Conservation (phyloP, 78 protist species). For the Dictyostelium discoideum region DNA sequence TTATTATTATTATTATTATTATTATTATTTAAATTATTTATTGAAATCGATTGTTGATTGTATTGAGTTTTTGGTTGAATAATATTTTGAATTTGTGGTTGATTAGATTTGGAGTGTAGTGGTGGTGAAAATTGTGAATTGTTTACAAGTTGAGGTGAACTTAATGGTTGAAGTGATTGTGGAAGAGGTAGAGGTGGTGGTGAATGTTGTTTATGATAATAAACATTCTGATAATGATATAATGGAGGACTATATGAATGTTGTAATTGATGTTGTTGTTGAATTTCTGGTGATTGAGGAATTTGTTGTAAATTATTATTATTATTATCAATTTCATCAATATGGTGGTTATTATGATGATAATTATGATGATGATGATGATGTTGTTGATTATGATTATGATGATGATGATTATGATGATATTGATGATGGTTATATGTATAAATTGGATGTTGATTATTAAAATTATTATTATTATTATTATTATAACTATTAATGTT, state of each 20-base stretch:
- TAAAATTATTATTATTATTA: no score
- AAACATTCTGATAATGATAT: neutral
- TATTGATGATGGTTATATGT: no score
- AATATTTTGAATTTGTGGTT: neutral
- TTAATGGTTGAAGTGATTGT: neutral
- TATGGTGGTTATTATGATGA: neutral
- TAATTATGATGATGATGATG: no score
- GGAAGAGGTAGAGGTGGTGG: neutral
- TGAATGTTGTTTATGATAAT: neutral
- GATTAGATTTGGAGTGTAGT: neutral
- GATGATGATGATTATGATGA: no score
- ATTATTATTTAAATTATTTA: no score
- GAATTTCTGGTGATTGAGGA: neutral
- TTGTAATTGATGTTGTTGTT: neutral
- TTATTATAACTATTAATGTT: no score
- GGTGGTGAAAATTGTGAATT: neutral
- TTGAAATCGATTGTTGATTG: neutral
- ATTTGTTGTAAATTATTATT: neutral
- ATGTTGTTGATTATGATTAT: no score
- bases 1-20: no score
- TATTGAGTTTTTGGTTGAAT: neutral
- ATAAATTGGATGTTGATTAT: no score
- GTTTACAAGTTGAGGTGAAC: neutral
- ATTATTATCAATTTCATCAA: neutral
- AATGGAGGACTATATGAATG: neutral